A percentile compares a stretch with the other conserved stretches of the same genome.
These are phyloP conservation scores for Clohesyomyces aquaticus DNA, from an alignment of 495 filamentous ascomycete species.

Conservation along the genomic window DNA sequence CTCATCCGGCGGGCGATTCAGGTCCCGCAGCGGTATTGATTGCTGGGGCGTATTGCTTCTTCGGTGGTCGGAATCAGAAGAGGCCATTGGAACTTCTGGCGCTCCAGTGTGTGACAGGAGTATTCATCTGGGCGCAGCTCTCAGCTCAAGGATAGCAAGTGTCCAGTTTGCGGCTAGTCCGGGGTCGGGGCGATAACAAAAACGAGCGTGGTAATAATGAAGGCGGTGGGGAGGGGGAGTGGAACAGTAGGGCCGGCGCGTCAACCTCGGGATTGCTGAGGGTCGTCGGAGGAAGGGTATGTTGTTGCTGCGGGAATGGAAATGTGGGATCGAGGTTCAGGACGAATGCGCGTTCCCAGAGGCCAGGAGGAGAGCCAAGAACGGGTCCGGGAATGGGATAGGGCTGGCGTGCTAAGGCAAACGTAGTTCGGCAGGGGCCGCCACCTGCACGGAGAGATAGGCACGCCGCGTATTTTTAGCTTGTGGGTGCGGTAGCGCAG, in stretches of 20 bases:
- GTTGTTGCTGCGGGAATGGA: background rate
- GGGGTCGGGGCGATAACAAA: conserved; percentile 17
- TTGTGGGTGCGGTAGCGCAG: no score
- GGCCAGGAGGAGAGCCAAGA: conserved; percentile 7
- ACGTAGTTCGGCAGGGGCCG: background rate
- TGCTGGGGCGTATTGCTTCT: conserved; percentile 58
- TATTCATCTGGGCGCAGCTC: conserved; percentile 37
- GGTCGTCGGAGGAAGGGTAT: background rate
- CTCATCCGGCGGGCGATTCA: conserved; percentile 64
- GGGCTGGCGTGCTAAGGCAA: conserved; percentile 2
- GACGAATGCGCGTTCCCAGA: conserved; percentile 18
- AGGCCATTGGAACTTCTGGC: conserved; percentile 58
- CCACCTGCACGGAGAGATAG: no score
- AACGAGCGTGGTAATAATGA: conserved; percentile 24
- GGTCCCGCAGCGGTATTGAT: conserved; percentile 83
- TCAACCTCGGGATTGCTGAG: background rate
- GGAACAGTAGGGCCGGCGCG: background rate
- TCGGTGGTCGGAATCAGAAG: conserved; percentile 57
- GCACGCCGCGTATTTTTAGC: no score
- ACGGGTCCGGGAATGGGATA: conserved; percentile 3
- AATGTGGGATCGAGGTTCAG: background rate
- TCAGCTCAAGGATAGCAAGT: conserved; percentile 32
- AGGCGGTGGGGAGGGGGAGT: background rate
- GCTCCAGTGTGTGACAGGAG: conserved; percentile 19
- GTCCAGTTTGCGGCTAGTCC: conserved; percentile 6